Evolutionary conservation across 257 asterid genomes (phyloP).

Genomic region (Scutellaria galericulata): DNA sequence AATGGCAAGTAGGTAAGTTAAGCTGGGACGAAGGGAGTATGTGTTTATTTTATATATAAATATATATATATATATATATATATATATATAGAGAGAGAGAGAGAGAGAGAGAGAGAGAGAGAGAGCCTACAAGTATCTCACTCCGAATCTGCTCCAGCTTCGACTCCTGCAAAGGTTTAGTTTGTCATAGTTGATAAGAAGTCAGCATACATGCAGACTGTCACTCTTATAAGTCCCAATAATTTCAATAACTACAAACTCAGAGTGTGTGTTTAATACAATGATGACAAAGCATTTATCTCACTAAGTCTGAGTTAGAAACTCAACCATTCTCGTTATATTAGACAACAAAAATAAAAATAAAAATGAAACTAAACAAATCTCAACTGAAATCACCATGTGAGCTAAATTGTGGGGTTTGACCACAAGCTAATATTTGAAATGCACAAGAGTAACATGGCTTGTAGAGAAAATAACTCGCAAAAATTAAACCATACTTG

Average conservation of each 20-base stretch:
- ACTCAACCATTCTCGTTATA: slow-evolving; percentile 25
- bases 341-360: background rate
- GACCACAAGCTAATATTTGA: slow-evolving; percentile 6
- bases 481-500: slow-evolving; percentile 59
- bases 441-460: slow-evolving; percentile 1
- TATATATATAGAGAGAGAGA: background rate
- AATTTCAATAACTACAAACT: slow-evolving; percentile 14
- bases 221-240: slow-evolving; percentile 2
- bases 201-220: slow-evolving; percentile 24
- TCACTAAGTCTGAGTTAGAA: background rate
- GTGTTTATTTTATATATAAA: no score
- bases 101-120: slow-evolving; percentile 38
- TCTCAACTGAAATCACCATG: background rate
- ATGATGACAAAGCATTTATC: background rate
- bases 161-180: slow-evolving; percentile 68
- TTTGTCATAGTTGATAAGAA: slow-evolving; percentile 31
- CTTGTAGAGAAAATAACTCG: slow-evolving; percentile 4
- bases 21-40: no score
- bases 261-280: background rate
- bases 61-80: background rate
- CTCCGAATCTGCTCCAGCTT: slow-evolving; percentile 68
- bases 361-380: background rate
- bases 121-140: slow-evolving; percentile 67
- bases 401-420: slow-evolving; percentile 2
- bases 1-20: no score